phyloP scores from a whole-genome alignment of 306 rosid genomes.

The Macrotyloma uniflorum region DNA sequence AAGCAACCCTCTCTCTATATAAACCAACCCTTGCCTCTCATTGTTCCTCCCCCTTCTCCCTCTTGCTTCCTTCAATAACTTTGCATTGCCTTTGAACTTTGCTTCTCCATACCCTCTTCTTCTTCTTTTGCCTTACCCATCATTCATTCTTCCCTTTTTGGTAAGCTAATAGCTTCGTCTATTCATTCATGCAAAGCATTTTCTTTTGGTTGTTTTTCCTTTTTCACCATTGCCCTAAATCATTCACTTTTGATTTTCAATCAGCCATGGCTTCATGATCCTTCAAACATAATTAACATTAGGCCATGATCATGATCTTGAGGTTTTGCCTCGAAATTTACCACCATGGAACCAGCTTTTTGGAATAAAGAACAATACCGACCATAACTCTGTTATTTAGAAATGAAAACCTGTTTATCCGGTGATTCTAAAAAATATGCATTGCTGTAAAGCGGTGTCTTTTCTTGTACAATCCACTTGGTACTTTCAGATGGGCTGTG shows the following conservation, averaged over 20 bases:
- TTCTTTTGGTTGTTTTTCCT: neutral
- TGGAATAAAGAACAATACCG: conserved; percentile 6
- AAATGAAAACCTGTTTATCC: conserved; percentile 16
- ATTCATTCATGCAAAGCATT: conserved; percentile 44
- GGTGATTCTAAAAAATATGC: conserved; percentile 30
- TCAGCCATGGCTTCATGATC: conserved; percentile 29
- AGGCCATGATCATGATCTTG: conserved; percentile 18
- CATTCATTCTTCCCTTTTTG: conserved; percentile 31
- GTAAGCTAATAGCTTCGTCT: conserved; percentile 43
- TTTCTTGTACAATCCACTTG: neutral
- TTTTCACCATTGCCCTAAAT: neutral
- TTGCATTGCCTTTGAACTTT: conserved; percentile 38
- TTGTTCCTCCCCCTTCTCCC: conserved; percentile 57
- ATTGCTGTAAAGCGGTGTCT: conserved; percentile 1
- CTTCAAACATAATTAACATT: conserved; percentile 9
- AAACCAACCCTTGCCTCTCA: conserved; percentile 47
- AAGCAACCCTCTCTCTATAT: conserved; percentile 57
- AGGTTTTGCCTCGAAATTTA: conserved; percentile 16
- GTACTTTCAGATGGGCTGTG: conserved; percentile 3
- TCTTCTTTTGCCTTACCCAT: conserved; percentile 19
- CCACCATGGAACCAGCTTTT: conserved; percentile 1
- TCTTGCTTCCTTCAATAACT: conserved; percentile 35
- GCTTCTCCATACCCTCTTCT: conserved; percentile 40
- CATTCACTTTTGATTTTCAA: conserved; percentile 10
- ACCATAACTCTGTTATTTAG: neutral